Percentiles rank a stretch among this genome's conserved stretches.
These are phyloP conservation scores for Dalbergia cultrata DNA, from an alignment of 306 rosid genomes.

Conservation along the genomic window DNA sequence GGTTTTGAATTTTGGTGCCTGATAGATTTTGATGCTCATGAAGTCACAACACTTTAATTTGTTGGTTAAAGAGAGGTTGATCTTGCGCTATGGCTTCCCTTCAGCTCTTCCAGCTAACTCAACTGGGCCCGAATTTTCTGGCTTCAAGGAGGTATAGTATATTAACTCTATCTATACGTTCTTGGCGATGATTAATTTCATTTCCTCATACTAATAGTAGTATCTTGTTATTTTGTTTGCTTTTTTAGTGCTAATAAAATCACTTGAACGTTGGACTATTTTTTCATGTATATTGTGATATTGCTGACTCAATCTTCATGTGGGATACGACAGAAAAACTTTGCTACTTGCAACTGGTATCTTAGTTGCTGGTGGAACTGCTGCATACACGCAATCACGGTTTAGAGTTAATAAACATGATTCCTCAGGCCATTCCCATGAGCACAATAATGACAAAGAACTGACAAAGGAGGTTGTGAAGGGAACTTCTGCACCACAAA, in stretches of 20 bases:
- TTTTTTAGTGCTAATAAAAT: conserved; percentile 2
- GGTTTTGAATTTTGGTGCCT: not conserved
- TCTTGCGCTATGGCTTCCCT: conserved; percentile 72
- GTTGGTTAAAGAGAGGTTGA: conserved; percentile 43
- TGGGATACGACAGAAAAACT: conserved; percentile 63
- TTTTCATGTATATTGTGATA: not conserved
- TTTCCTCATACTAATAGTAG: not conserved
- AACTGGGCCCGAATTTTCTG: conserved; percentile 69
- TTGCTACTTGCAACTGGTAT: conserved; percentile 81
- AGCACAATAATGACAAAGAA: conserved; percentile 51
- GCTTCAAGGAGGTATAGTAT: conserved; percentile 85
- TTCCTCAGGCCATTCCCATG: conserved; percentile 57
- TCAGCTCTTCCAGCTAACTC: conserved; percentile 79
- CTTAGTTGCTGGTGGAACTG: conserved; percentile 79
- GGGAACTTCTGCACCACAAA: conserved; percentile 48
- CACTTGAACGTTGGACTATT: not conserved
- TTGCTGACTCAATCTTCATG: conserved; percentile 26
- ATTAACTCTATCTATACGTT: conserved; percentile 6
- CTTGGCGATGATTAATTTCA: conserved; percentile 1
- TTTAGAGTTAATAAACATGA: conserved; percentile 49
- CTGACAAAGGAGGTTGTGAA: conserved; percentile 34
- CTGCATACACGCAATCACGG: conserved; percentile 74
- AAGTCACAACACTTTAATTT: conserved; percentile 25
- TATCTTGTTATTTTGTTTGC: conserved; percentile 7
- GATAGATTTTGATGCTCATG: conserved; percentile 36